Percentiles rank a stretch among this genome's conserved stretches.
Evolutionary conservation across 1,284 basidiomycete species (phyloP).

Genomic region (Coniferiporia weirii): DNA sequence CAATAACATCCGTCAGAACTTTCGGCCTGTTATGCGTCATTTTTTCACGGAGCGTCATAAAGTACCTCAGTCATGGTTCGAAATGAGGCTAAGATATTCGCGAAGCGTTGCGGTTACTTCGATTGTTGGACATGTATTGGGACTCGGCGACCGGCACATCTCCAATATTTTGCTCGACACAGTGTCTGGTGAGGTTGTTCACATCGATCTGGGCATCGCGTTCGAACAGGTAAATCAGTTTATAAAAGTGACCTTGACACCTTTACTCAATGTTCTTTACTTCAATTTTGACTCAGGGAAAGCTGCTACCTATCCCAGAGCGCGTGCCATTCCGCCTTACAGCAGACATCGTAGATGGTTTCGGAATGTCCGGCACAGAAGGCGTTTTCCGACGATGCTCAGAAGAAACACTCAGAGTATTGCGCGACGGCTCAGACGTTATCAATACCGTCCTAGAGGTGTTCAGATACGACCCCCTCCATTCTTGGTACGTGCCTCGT

Average conservation of each 20-base stretch:
- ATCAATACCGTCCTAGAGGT: constrained; percentile 96
- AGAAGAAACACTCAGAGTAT: constrained; percentile 89
- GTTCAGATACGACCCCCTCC: constrained; percentile 94
- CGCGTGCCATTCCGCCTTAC: constrained; percentile 94
- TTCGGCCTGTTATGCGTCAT: constrained; percentile 88
- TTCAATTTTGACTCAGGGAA: constrained; percentile 55
- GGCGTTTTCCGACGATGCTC: constrained; percentile 95
- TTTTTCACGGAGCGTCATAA: constrained; percentile 91
- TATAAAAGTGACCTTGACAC: background rate
- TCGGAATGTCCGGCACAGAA: constrained; percentile 86
- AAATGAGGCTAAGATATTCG: constrained; percentile 87
- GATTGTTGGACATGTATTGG: constrained; percentile 91
- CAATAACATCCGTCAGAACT: constrained; percentile 46
- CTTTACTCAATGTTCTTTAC: background rate
- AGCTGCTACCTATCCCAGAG: constrained; percentile 78
- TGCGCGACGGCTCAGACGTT: constrained; percentile 80
- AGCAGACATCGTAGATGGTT: constrained; percentile 88
- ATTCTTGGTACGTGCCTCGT: constrained; percentile 68
- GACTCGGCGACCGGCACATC: constrained; percentile 89
- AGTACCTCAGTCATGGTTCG: constrained; percentile 86
- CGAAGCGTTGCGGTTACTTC: constrained; percentile 91
- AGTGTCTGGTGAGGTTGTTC: constrained; percentile 79
- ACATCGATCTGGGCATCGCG: constrained; percentile 95
- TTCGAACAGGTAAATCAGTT: constrained; percentile 80
- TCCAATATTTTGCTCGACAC: constrained; percentile 92